Conservation (phyloP, 1,284 basidiomycete species). For the Termitomyces sp. region DNA sequence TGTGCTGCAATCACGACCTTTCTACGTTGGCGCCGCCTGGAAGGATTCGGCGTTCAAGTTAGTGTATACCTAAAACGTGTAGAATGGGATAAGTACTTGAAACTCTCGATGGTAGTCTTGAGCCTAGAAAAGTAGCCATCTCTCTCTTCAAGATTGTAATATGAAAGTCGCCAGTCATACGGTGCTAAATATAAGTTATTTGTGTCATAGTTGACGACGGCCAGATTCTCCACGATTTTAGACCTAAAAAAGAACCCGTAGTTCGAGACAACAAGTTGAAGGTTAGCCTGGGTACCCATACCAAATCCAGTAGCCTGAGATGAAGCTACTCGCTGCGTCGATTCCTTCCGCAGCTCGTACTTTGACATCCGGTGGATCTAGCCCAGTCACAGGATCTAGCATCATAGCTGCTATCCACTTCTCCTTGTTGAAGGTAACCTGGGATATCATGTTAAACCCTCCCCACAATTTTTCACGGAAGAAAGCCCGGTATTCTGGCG, state of each 20-base stretch:
- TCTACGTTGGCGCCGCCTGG: slow-evolving; percentile 64
- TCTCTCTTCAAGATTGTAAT: slow-evolving; percentile 85
- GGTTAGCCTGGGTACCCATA: slow-evolving; percentile 27
- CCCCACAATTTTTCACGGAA: slow-evolving; percentile 89
- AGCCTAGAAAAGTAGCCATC: slow-evolving; percentile 91
- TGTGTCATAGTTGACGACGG: slow-evolving; percentile 86
- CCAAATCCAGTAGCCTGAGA: slow-evolving; percentile 97
- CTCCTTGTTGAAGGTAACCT: slow-evolving; percentile 72
- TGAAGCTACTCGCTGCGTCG: slow-evolving; percentile 87
- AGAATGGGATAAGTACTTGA: slow-evolving; percentile 45
- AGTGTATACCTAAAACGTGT: background rate
- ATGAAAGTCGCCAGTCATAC: slow-evolving; percentile 91
- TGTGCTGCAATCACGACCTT: slow-evolving; percentile 89
- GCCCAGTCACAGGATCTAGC: slow-evolving; percentile 87
- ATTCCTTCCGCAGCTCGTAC: slow-evolving; percentile 90
- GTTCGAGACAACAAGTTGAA: background rate
- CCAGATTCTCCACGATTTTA: slow-evolving; percentile 92
- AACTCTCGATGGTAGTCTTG: slow-evolving; percentile 81
- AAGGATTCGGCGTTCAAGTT: background rate
- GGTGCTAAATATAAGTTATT: slow-evolving; percentile 85
- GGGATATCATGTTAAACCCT: slow-evolving; percentile 80
- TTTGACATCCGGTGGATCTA: slow-evolving; percentile 88
- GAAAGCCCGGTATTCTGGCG: slow-evolving; percentile 71
- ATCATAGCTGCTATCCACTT: slow-evolving; percentile 89
- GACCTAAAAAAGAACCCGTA: slow-evolving; percentile 47